Percentiles rank a stretch among this genome's conserved stretches.
Evolutionary conservation across 768 basidiomycete genomes (phyloP).

Genomic region (Boletus insuetus): DNA sequence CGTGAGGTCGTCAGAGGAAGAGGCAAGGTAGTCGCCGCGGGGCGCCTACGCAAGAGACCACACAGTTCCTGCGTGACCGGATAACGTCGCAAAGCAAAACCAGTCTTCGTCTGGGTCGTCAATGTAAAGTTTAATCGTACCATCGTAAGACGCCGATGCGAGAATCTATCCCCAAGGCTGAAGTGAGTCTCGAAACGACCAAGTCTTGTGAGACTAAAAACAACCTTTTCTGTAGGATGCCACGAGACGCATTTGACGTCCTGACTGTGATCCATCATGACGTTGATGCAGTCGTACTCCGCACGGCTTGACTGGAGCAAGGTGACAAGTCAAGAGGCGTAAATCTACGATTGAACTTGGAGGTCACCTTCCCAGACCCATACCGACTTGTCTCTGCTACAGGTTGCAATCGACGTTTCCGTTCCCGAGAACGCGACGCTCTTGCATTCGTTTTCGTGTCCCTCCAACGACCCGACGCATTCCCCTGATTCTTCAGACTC

Average conservation of each 20-base stretch:
- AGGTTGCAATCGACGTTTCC: slow-evolving; percentile 84
- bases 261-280: slow-evolving; percentile 95
- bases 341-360: not conserved
- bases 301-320: slow-evolving; percentile 73
- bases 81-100: slow-evolving; percentile 80
- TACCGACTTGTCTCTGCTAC: slow-evolving; percentile 94
- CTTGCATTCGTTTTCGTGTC: slow-evolving; percentile 96
- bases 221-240: slow-evolving; percentile 93
- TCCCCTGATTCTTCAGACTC: slow-evolving; percentile 76
- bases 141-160: slow-evolving; percentile 96
- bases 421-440: slow-evolving; percentile 77
- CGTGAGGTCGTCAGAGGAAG: slow-evolving; percentile 80
- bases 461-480: slow-evolving; percentile 81
- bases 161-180: slow-evolving; percentile 62
- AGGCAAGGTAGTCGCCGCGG: slow-evolving; percentile 76
- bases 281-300: slow-evolving; percentile 93
- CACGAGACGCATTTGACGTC: slow-evolving; percentile 95
- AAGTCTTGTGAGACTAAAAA: not conserved
- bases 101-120: slow-evolving; percentile 96
- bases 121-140: slow-evolving; percentile 88
- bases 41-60: slow-evolving; percentile 88
- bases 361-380: slow-evolving; percentile 96
- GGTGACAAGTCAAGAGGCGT: not conserved
- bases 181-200: slow-evolving; percentile 5
- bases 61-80: slow-evolving; percentile 83